A percentile compares a stretch with the other conserved stretches of the same genome.
Conservation (phyloP, 2,329 filamentous ascomycete species). For the Pestalotiopsis sp. region DNA sequence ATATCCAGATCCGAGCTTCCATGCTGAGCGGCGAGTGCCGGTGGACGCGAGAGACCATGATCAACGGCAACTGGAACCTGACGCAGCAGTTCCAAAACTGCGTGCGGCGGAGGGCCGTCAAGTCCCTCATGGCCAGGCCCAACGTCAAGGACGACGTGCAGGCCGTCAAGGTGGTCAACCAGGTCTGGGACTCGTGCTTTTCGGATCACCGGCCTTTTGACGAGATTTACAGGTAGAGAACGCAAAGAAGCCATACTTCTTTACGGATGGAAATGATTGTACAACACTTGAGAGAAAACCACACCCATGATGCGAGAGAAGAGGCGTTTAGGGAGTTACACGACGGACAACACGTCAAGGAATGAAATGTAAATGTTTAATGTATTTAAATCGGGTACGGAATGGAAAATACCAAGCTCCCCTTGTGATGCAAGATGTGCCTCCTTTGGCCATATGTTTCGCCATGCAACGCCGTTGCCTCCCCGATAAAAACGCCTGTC, state of each 20-base stretch:
- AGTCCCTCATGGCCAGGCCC: constrained; percentile 77
- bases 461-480: background rate
- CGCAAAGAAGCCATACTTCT: background rate
- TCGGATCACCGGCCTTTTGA: constrained; percentile 93
- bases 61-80: constrained; percentile 80
- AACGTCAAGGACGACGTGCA: constrained; percentile 83
- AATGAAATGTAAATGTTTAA: background rate
- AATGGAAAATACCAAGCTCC: constrained; percentile 19
- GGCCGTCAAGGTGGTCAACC: constrained; percentile 84
- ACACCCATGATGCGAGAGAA: background rate
- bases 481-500: constrained; percentile 18
- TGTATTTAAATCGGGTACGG: constrained; percentile 11
- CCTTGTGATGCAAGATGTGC: constrained; percentile 22
- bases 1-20: constrained; percentile 77
- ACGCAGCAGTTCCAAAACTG: constrained; percentile 94
- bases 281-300: constrained; percentile 5
- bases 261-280: background rate
- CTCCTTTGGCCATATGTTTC: background rate
- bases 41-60: constrained; percentile 84
- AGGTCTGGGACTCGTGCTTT: constrained; percentile 99
- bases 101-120: constrained; percentile 76
- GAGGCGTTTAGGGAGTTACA: constrained; percentile 10
- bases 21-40: constrained; percentile 93
- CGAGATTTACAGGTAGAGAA: constrained; percentile 78
- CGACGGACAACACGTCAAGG: background rate